Base-by-base conservation (phyloP, 148 eudicot species). In the Diospyros kaki region DNA sequence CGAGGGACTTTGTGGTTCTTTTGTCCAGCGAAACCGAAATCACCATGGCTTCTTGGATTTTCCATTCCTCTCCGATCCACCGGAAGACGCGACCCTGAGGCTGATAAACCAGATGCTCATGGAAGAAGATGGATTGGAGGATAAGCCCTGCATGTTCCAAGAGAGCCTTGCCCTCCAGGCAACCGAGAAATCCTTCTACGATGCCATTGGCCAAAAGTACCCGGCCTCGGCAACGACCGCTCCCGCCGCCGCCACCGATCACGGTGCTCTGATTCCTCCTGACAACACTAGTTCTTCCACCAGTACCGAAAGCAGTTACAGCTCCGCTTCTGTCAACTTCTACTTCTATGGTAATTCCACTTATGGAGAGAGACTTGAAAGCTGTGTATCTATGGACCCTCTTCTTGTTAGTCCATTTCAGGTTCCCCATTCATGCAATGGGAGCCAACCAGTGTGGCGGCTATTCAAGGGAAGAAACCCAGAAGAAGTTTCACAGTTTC, bases 101-200 rank as follows among this genome's bases (percentile, higher is more conserved):
- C 83, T 76, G 51, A 84, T 87, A 39, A 76, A 45, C 79, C 84
- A 86, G 76, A 89, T 89, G 87, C 83, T 87, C 42, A 73, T 89
- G 82, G 86, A 85, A 59, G 93, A 87, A 73, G 93, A 89, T 44
- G 85, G 78, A 55, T 72, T 84, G 80, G 83, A 84, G 40, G 72
- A 85, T 6, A 77, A 63, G 73, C 81, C 88, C 5, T 77, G 83
- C 4, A 77, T 83, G 83, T 77, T 71, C 18, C 80, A 79, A n/a
- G 86, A 86, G n/a, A 82, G 74, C 18, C 69, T 78, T 58, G 92
- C 88, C 65, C 82, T 89, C 40, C 88, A 92, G 77, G 89, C 88
- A 14, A 83, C 92, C 7, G 94, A 89, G 79, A 86, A 88, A 78
- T 82, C 90, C 48, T 78, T 88, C 76, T 88, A 82, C 76, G 88